Evolutionary conservation across 202 grass and related monocot species (phyloP).

Genomic region (Bolboschoenoplectus hybrid): DNA sequence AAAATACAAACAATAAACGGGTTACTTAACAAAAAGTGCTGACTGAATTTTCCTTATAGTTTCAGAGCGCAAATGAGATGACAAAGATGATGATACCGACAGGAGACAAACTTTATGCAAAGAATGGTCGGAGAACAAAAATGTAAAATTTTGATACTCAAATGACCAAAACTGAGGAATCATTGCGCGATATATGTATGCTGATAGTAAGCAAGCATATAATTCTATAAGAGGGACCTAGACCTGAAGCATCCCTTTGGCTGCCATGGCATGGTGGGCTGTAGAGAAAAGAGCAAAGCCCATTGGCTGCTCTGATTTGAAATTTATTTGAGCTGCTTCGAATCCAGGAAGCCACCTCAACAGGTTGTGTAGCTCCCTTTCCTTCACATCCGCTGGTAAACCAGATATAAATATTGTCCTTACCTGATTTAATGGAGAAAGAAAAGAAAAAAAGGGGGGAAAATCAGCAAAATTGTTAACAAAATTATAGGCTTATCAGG

Average conservation of each 20-base stretch:
- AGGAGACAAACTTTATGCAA: neutral
- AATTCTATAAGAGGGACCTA: neutral
- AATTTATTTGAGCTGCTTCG: slow-evolving; percentile 95
- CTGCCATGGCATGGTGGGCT: slow-evolving; percentile 66
- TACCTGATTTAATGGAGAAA: slow-evolving; percentile 33
- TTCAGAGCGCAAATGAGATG: neutral
- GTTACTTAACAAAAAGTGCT: neutral
- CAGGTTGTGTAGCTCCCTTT: slow-evolving; percentile 94
- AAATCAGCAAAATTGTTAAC: slow-evolving; percentile 4
- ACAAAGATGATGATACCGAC: neutral
- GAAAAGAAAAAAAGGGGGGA: neutral
- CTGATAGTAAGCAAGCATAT: neutral
- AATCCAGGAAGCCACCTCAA: slow-evolving; percentile 98
- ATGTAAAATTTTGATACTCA: neutral
- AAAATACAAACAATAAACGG: slow-evolving; percentile 2
- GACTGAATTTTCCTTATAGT: neutral
- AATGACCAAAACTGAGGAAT: slow-evolving; percentile 15
- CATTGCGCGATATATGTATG: neutral
- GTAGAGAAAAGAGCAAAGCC: slow-evolving; percentile 96
- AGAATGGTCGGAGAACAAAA: slow-evolving; percentile 14
- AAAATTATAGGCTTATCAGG: neutral
- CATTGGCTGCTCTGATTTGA: slow-evolving; percentile 95
- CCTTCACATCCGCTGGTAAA: slow-evolving; percentile 93
- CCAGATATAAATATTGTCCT: slow-evolving; percentile 87
- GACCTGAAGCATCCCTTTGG: slow-evolving; percentile 72